Evolutionary conservation across 1,284 basidiomycete genomes (phyloP), one percentile per base, ranked within the genome.

Genomic region (Heimioporus punctisporus): DNA sequence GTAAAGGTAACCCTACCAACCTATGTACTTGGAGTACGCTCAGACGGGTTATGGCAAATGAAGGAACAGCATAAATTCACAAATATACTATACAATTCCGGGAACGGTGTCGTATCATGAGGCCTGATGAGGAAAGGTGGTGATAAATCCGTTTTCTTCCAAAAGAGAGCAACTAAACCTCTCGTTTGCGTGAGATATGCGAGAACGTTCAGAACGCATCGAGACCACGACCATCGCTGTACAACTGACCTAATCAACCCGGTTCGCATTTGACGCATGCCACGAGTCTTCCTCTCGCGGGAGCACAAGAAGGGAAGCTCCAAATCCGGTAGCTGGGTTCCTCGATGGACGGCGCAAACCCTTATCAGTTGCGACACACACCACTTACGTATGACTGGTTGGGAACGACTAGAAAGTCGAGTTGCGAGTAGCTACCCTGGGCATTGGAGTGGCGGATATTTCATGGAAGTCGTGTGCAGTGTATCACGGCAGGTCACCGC

Each of bases 1-100:
- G 76, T 23, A 73, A 61, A 5, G 75, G 64, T 1, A 72, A 64
- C 23, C 73, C 60, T 5, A 86, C 70, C 9, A 81, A 60, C 6
- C 74, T 72, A 11, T 92, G 76, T 2, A 92, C 71, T 21, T 80
- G 77, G 5, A 92, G 74, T 0, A 77, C 74, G 31, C 74, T 74
- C 4, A 88, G 73, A 21, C 90, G 81, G 86, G 69, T 3, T 72
- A 57, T 15, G 76, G 81, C 4, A 82, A 84, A 65, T 90, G 85
- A n/a, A 0, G 86, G 89, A 12, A 86, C 65, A 7, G 90, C 59
- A 15, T 79, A 72, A 1, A 64, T 59, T 51, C 77, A 72, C 11
- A 89, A 65, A 40, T 60, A 60, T 1, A 75, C n/a, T 62, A 57
- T 87, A 88, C 1, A 86, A 59, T 15, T 76, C 71, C 6, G 76